Conservation (phyloP, 2,329 filamentous ascomycete species). For the Stachybotrys echinatus region DNA sequence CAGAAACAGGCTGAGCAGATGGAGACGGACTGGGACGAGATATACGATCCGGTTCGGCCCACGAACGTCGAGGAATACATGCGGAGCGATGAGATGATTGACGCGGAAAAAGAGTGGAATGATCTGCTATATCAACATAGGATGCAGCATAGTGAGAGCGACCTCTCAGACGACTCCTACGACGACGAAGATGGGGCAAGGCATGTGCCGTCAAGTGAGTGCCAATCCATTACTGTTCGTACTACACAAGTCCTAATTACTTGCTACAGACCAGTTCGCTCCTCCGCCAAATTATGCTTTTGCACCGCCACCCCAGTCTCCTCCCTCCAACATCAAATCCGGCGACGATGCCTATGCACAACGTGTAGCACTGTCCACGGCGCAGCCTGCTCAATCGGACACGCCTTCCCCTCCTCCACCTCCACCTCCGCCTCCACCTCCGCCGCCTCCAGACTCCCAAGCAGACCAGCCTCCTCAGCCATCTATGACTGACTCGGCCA, state of each 20-base stretch:
- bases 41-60: constrained; percentile 79
- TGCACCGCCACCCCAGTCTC: constrained; percentile 49
- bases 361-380: constrained; percentile 52
- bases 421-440: constrained; percentile 13
- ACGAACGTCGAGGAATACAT: constrained; percentile 83
- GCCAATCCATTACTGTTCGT: background rate
- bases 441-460: constrained; percentile 19
- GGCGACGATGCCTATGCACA: constrained; percentile 67
- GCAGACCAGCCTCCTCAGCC: constrained; percentile 19
- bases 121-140: constrained; percentile 69
- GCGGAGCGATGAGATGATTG: constrained; percentile 75
- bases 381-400: constrained; percentile 25
- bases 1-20: constrained; percentile 52
- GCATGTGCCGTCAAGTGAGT: constrained; percentile 26
- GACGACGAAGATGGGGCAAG: constrained; percentile 24
- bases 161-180: constrained; percentile 34
- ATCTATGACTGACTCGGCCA: constrained; percentile 40
- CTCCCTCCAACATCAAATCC: constrained; percentile 50
- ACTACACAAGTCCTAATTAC: background rate
- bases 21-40: constrained; percentile 82
- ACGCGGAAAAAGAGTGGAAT: constrained; percentile 82
- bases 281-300: constrained; percentile 53
- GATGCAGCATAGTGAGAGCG: constrained; percentile 35
- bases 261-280: constrained; percentile 49
- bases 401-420: constrained; percentile 11